Percentiles rank a stretch among this genome's conserved stretches.
Evolutionary conservation across 2,329 filamentous ascomycete species (phyloP).

Genomic region (Colletotrichum endophyticum): DNA sequence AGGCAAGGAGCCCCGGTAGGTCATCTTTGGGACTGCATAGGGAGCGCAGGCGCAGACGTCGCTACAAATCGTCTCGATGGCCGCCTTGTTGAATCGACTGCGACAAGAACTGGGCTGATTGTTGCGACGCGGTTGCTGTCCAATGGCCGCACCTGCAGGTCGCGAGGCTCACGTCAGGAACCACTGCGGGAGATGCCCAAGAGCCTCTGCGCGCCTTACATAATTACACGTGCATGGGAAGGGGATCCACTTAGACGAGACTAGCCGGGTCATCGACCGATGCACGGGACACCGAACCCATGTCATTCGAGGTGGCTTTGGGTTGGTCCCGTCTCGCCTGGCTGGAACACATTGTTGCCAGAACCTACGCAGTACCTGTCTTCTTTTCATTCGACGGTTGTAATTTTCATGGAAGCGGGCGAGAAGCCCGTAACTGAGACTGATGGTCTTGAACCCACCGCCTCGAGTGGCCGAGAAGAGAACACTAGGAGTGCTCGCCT

Average conservation of each 20-base stretch:
- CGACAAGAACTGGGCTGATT: background rate
- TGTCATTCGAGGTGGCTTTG: background rate
- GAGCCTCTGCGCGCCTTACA: constrained; percentile 1
- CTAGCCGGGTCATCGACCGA: background rate
- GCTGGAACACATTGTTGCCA: background rate
- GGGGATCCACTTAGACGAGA: background rate
- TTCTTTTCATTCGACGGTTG: background rate
- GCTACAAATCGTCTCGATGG: constrained; percentile 8
- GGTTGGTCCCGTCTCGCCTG: background rate
- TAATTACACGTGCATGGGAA: constrained; percentile 12
- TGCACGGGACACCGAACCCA: background rate
- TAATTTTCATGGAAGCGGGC: background rate
- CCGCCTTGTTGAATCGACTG: constrained; percentile 7
- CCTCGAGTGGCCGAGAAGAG: background rate
- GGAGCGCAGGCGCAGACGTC: constrained; percentile 13
- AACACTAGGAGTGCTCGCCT: background rate
- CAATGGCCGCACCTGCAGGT: constrained; percentile 16
- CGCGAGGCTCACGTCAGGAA: constrained; percentile 9
- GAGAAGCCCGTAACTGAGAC: background rate
- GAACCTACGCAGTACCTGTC: background rate
- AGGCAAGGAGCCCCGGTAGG: constrained; percentile 42
- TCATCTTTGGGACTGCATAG: constrained; percentile 33
- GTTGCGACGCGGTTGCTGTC: constrained; percentile 20
- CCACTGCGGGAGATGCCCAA: background rate
- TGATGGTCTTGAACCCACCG: background rate